Evolutionary conservation across 2,329 filamentous ascomycete genomes (phyloP), one percentile per base, ranked within the genome.

Genomic region (Fusarium pseudocircinatum): DNA sequence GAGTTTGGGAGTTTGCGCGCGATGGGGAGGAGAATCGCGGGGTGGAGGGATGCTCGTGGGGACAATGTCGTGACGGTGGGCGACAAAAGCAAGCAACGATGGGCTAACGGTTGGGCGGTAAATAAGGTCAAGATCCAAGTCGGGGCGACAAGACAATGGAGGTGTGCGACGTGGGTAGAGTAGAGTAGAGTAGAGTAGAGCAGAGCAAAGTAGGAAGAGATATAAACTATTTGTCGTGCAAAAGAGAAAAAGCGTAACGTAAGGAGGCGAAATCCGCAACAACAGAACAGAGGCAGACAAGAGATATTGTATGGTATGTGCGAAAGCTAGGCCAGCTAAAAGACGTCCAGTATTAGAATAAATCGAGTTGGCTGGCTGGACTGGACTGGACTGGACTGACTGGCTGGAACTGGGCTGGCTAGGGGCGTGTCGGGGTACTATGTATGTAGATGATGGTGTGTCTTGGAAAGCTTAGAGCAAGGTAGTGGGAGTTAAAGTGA

Each of bases 401-500:
- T 28, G 28, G 32, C 32, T 49, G 46, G 46, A 32, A 49, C 22
- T 49, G 46, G 46, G 15, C 46, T 53, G 50, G 50, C 50, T 37
- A 37, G 50, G 67, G 71, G 72, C 59, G 68, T 69, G 60, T 69
- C 64, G 72, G 67, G 62, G 52, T 56, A 60, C 24, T 72, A 58
- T 64, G 30, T 57, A 58, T 34, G 36, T 58, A 58, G 43, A 63
- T 50, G 47, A 36, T 37, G 49, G 32, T 26, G 24, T 26, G 50
- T 50, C 43, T 47, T 47, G 49, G 40, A 54, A 63, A 68, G 63
- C 63, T 62, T 68, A 53, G 57, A 58, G 66, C 44, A 59, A 52
- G 61, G 71, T 57, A 58, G 59, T 64, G 70, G 52, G 73, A 76
- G 65, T 76, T 75, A 74, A 76, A 70, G 63, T 76, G 75, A 77